Evolutionary conservation across 352 stramenopile genomes (phyloP).

Genomic region (Stramenopiles sp.): DNA sequence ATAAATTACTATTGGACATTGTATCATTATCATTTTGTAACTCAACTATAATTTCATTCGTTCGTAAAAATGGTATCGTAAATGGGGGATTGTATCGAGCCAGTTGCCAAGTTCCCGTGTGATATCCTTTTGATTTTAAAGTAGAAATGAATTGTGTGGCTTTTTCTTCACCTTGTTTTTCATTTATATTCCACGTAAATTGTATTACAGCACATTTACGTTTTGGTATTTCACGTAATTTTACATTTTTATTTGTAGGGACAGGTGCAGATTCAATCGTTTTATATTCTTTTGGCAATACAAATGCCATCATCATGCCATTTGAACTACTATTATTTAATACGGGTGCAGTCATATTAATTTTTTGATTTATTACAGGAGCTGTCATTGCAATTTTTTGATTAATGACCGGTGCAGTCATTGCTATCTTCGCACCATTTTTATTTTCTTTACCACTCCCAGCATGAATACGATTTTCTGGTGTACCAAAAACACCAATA

Average conservation of each 20-base stretch:
- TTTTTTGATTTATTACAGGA: not conserved
- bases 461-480: not conserved
- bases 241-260: not conserved
- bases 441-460: not conserved
- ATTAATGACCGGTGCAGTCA: not conserved
- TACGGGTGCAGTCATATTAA: not conserved
- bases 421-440: not conserved
- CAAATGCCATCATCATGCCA: not conserved
- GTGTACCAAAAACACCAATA: not conserved
- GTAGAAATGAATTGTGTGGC: not conserved
- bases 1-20: too few relatives aligned
- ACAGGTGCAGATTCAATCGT: not conserved
- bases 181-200: not conserved
- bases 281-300: not conserved
- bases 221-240: not conserved
- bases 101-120: not conserved
- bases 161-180: not conserved
- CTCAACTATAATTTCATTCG: slow-evolving; percentile 38
- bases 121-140: not conserved
- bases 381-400: not conserved
- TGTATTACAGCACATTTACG: not conserved
- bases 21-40: not conserved
- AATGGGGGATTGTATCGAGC: slow-evolving; percentile 45
- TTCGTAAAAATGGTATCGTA: slow-evolving; percentile 39
- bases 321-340: not conserved